phyloP scores from a whole-genome alignment of 257 asterid species.

The Ligustrum vulgare region DNA sequence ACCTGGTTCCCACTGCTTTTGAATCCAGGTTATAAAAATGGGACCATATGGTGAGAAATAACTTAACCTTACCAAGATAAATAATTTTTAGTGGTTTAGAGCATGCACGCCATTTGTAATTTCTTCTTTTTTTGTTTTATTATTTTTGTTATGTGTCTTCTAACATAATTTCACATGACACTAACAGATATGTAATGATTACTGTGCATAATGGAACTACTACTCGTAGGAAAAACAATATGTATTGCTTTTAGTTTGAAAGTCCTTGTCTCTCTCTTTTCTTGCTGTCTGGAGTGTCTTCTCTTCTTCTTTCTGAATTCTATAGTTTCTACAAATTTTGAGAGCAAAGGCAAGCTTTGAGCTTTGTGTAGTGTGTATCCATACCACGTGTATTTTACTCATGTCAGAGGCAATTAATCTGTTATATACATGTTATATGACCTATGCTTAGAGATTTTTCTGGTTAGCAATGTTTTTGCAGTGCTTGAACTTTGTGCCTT shows the following conservation, averaged over 20 bases:
- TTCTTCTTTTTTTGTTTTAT: neutral
- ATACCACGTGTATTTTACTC: neutral
- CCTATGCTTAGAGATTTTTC: neutral
- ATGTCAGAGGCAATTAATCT: neutral
- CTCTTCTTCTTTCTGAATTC: neutral
- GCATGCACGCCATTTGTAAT: neutral
- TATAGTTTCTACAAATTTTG: neutral
- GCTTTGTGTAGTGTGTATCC: neutral
- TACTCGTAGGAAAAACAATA: neutral
- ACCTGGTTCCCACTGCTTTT: conserved; percentile 35
- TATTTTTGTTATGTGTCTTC: neutral
- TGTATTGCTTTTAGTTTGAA: neutral
- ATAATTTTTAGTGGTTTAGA: conserved; percentile 14
- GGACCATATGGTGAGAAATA: conserved; percentile 41
- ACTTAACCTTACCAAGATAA: conserved; percentile 25
- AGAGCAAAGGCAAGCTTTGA: neutral
- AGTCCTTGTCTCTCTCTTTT: neutral
- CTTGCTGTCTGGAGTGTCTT: neutral
- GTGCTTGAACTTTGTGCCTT: neutral
- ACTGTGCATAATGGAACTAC: neutral
- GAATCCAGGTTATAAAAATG: conserved; percentile 31
- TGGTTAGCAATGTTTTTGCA: neutral
- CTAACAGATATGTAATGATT: neutral
- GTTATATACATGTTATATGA: neutral
- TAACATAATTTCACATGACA: neutral